Base-by-base conservation (phyloP, 1,139 yeast genomes). In the Arxiozyma heterogenica region DNA sequence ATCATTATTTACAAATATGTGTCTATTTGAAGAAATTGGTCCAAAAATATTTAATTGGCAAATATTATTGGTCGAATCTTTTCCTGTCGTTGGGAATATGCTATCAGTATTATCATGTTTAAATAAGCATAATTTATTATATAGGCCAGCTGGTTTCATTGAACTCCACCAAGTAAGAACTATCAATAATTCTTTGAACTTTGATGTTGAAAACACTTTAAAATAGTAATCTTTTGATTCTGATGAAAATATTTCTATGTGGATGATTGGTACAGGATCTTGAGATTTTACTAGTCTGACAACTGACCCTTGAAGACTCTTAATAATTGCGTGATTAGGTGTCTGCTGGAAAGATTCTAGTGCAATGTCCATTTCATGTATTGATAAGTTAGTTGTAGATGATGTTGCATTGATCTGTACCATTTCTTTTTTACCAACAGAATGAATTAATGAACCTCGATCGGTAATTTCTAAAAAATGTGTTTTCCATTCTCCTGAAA, bases 41-140 rank as follows among this genome's bases (percentile, higher is more conserved):
- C 86, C 89, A 66, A 71, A 84, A 0, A 84, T 75, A 64, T 80
- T 82, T 62, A 84, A 81, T 45, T 86, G 75, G 55, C 89, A 83
- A 34, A 83, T 86, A 53, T 41, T 27, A 6, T 64, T 67, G 18
- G 58, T 64, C 67, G 80, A 61, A 71, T 75, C 20, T 23, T 56
- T 47, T 6, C 51, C 50, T 17, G 49, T 50, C 3, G 43, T 47
- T 9, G 52, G 50, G 17, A 11, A 21, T 21, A 17, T 30, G 20
- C 21, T 30, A 22, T 57, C 6, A 6, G 4, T 12, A 4, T 3
- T 41, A 4, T 51, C 44, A 9, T 63, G 60, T n/a, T 56, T 54
- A 17, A 56, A 46, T 8, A 64, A 53, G 5, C 55, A 51, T 17
- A 58, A 77, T 64, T 83, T 83, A 58, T 80, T 79, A 38, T 77